Conservation (phyloP, 441 rosid species). For the Populus tomentosa region DNA sequence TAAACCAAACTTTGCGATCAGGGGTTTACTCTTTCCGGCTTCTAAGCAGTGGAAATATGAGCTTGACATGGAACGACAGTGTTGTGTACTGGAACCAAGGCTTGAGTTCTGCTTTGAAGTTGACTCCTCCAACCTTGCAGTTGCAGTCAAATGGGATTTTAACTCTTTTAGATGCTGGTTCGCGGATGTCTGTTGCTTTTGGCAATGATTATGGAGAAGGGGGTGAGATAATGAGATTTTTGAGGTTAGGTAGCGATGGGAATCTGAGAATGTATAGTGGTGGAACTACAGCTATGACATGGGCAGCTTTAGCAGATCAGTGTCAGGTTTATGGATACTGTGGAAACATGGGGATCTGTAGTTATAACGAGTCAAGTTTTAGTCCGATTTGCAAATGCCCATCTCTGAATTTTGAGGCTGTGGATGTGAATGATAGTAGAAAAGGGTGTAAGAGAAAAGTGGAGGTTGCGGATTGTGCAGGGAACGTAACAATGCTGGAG, state of each 20-base stretch:
- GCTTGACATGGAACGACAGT: constrained; percentile 42
- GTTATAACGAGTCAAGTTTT: constrained; percentile 29
- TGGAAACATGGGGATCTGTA: constrained; percentile 59
- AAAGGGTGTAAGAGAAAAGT: constrained; percentile 54
- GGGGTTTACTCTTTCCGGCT: constrained; percentile 49
- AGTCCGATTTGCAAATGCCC: constrained; percentile 53
- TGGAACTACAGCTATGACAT: constrained; percentile 19
- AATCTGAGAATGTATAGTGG: constrained; percentile 54
- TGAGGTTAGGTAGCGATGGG: constrained; percentile 53
- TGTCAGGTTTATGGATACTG: constrained; percentile 59
- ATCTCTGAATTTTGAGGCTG: constrained; percentile 46
- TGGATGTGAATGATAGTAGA: constrained; percentile 39
- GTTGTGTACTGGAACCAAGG: constrained; percentile 45
- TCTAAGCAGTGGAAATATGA: constrained; percentile 35
- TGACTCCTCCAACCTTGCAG: constrained; percentile 36
- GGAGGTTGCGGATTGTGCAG: constrained; percentile 41
- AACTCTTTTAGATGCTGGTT: constrained; percentile 24
- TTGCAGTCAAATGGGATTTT: constrained; percentile 47
- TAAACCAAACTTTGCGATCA: constrained; percentile 36
- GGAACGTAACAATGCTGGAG: constrained; percentile 41
- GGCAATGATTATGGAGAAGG: constrained; percentile 56
- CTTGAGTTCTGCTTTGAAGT: constrained; percentile 40
- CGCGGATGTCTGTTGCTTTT: constrained; percentile 29
- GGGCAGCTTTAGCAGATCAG: constrained; percentile 54
- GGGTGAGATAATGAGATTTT: constrained; percentile 42